Percentiles rank a stretch among this genome's conserved stretches.
Conservation (phyloP, 768 basidiomycete genomes). For the Dacryopinax primogenitus region DNA sequence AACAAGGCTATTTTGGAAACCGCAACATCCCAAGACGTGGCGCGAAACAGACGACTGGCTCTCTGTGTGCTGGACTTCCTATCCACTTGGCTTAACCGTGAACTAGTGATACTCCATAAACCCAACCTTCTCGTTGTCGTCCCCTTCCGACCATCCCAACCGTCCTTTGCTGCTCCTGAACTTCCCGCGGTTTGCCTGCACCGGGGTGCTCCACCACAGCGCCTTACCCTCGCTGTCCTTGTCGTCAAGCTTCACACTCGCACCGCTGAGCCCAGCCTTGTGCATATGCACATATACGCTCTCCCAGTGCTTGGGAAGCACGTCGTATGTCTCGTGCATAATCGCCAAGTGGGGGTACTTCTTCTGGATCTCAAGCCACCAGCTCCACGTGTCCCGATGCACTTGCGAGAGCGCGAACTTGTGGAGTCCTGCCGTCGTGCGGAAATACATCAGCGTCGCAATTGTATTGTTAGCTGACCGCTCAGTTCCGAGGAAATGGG, state of each 20-base stretch:
- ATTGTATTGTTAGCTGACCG: not conserved
- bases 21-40: too few relatives aligned
- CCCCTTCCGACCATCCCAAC: not conserved
- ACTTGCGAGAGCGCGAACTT: not conserved
- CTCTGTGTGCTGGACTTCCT: too few relatives aligned
- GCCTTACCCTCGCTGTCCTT: not conserved
- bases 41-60: too few relatives aligned
- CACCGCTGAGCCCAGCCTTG: not conserved
- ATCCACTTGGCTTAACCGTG: too few relatives aligned
- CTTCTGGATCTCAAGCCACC: not conserved
- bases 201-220: not conserved
- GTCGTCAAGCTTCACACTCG: not conserved
- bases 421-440: not conserved
- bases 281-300: not conserved
- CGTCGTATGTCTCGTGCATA: conserved; percentile 8
- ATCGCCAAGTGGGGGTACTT: not conserved
- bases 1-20: too few relatives aligned
- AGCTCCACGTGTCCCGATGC: not conserved
- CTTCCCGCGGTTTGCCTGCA: not conserved
- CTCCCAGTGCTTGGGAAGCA: not conserved
- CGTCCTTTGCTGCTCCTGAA: not conserved
- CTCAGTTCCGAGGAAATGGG: not conserved
- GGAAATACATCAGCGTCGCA: not conserved
- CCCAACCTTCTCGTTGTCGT: not conserved
- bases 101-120: conserved; percentile 1